Conservation (phyloP, 345 rosid species). For the Camelina neglecta region DNA sequence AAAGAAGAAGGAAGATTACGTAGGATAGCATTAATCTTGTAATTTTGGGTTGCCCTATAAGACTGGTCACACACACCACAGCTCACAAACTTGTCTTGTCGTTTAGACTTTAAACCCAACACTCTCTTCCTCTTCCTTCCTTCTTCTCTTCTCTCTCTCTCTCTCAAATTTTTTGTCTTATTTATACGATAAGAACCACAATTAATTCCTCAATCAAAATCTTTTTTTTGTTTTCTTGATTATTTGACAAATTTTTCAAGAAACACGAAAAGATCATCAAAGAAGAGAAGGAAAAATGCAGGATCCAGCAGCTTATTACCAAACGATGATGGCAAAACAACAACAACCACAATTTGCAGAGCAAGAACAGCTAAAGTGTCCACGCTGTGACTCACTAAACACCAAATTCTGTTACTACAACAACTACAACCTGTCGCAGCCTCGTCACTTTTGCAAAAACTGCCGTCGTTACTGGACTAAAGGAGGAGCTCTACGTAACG, state of each 20-base stretch:
- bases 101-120: constrained; percentile 32
- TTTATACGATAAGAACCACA: constrained; percentile 24
- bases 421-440: constrained; percentile 47
- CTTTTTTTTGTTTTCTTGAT: background rate
- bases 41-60: constrained; percentile 34
- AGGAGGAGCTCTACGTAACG: constrained; percentile 49
- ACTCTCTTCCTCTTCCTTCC: constrained; percentile 14
- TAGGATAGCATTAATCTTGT: constrained; percentile 32
- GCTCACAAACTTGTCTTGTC: constrained; percentile 41
- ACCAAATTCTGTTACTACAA: constrained; percentile 48
- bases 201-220: background rate
- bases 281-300: constrained; percentile 33
- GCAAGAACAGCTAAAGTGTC: constrained; percentile 48
- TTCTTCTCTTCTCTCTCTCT: background rate
- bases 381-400: constrained; percentile 48
- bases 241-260: background rate
- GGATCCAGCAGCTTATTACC: constrained; percentile 46
- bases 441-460: constrained; percentile 50
- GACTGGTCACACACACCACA: constrained; percentile 39
- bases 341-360: constrained; percentile 36
- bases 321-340: constrained; percentile 46
- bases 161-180: constrained; percentile 32
- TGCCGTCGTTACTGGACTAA: constrained; percentile 49
- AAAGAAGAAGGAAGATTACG: constrained; percentile 29
- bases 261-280: background rate